Evolutionary conservation across 2,329 filamentous ascomycete species (phyloP).

Genomic region (Beauveria scarabaeidicola): DNA sequence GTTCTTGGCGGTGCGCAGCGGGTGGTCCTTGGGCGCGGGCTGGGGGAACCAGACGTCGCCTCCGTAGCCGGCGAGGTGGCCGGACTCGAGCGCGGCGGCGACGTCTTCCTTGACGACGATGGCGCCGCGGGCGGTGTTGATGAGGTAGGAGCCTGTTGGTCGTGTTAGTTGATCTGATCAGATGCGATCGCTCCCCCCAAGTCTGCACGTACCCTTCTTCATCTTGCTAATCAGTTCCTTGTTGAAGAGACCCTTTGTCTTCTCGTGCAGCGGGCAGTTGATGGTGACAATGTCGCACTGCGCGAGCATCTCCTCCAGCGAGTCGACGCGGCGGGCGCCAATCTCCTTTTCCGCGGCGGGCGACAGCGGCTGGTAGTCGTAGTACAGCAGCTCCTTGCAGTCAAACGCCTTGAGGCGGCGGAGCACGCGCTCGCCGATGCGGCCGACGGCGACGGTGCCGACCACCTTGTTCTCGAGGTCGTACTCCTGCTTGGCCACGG

Average conservation of each 20-base stretch:
- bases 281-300: conserved; percentile 98
- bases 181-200: too few species aligned
- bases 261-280: conserved; percentile 98
- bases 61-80: conserved; percentile 83
- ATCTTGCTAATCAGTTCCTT: conserved; percentile 98
- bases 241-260: conserved; percentile 94
- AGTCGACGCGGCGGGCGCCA: conserved; percentile 81
- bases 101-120: conserved; percentile 99
- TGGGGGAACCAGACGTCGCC: conserved; percentile 97
- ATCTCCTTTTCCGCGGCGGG: conserved; percentile 90
- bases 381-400: conserved; percentile 99
- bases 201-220: conserved; percentile 68
- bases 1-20: conserved; percentile 86
- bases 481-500: conserved; percentile 95
- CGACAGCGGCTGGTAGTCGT: conserved; percentile 92
- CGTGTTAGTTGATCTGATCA: not conserved
- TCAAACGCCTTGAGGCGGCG: conserved; percentile 94
- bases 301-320: conserved; percentile 83
- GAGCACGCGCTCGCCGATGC: conserved; percentile 96
- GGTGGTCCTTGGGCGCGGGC: conserved; percentile 88
- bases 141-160: conserved; percentile 70
- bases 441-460: conserved; percentile 92
- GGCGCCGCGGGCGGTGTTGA: conserved; percentile 97
- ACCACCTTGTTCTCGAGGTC: conserved; percentile 97
- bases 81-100: conserved; percentile 81